phyloP scores from a whole-genome alignment of 305 asterid species.

The Solanum hybrid region DNA sequence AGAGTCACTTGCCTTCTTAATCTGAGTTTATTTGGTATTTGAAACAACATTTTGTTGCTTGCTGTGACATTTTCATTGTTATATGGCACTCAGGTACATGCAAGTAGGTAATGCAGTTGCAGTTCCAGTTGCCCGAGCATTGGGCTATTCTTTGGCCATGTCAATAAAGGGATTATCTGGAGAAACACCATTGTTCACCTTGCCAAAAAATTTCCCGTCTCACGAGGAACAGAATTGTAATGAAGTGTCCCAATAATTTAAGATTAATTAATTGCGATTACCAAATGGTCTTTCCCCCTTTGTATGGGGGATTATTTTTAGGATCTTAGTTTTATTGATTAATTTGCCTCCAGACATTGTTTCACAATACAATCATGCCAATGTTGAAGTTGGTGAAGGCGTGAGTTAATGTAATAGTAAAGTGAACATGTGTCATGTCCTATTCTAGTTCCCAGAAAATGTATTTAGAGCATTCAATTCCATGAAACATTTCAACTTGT shows the following conservation, averaged over 20 bases:
- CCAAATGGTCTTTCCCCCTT: not conserved
- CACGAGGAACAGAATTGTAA: not conserved
- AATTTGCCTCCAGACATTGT: not conserved
- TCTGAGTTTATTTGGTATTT: not conserved
- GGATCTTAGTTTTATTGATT: not conserved
- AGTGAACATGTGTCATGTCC: not conserved
- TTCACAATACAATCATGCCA: not conserved
- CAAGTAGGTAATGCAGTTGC: constrained; percentile 62
- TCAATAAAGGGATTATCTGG: constrained; percentile 19
- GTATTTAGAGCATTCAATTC: not conserved
- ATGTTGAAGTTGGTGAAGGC: not conserved
- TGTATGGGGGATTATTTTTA: not conserved
- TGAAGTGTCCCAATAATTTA: constrained; percentile 1
- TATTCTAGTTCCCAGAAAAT: not conserved
- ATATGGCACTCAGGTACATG: not conserved
- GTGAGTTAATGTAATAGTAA: not conserved
- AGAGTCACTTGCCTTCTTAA: not conserved
- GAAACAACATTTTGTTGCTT: not conserved
- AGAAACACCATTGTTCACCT: not conserved
- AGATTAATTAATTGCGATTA: not conserved
- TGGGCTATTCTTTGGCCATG: constrained; percentile 50
- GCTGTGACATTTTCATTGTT: not conserved
- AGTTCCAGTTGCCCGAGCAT: constrained; percentile 47
- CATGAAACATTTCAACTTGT: not conserved
- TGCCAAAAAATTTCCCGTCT: not conserved